Conservation (phyloP, 75 land plant species). For the Pseudotsuga menziesii region DNA sequence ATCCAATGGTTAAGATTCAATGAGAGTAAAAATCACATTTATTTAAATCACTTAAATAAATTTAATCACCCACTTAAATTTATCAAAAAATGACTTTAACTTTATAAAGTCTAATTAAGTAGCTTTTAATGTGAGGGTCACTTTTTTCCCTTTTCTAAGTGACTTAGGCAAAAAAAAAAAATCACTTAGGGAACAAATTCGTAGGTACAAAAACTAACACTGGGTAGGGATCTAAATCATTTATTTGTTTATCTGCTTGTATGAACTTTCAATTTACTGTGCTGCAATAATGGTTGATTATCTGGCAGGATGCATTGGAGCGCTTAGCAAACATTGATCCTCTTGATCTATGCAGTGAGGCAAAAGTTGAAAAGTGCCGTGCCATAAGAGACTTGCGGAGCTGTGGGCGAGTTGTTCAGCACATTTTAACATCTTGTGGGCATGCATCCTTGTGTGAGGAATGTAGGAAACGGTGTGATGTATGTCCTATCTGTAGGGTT, state of each 20-base stretch:
- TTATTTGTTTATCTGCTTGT: neutral
- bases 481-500: conserved; percentile 86
- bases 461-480: conserved; percentile 82
- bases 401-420: conserved; percentile 79
- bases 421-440: conserved; percentile 68
- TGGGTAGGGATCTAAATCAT: neutral
- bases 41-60: no score
- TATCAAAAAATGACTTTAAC: no score
- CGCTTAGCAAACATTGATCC: conserved; percentile 78
- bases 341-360: conserved; percentile 74
- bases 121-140: no score
- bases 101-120: no score
- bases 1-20: no score
- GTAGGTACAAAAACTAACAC: no score
- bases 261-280: neutral
- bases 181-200: no score
- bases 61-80: no score
- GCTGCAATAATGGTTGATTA: neutral
- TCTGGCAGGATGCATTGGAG: conserved; percentile 58
- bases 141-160: no score
- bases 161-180: no score
- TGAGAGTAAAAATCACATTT: no score
- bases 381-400: conserved; percentile 92
- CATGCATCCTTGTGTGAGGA: conserved; percentile 93
- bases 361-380: conserved; percentile 84